phyloP scores from a whole-genome alignment of 208 protist genomes.

The Hexamita inflata region DNA sequence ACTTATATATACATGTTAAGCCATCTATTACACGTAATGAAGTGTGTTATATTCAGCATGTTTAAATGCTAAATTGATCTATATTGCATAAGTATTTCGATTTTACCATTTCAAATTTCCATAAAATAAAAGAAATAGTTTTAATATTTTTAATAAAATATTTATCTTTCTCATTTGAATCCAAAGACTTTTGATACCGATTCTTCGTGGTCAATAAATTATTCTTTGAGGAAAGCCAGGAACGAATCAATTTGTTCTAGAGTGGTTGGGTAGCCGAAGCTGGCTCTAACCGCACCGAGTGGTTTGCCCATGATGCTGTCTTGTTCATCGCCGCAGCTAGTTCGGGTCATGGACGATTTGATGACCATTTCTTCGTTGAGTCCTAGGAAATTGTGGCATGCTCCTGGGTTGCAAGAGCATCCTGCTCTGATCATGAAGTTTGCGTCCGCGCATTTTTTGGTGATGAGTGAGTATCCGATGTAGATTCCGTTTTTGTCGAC shows the following conservation, averaged over 20 bases:
- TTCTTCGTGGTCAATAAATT: constrained; percentile 5
- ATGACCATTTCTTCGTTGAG: not conserved
- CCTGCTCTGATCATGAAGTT: constrained; percentile 30
- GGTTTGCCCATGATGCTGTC: constrained; percentile 13
- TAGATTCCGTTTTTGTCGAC: constrained; percentile 26
- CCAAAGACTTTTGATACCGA: too few relatives aligned
- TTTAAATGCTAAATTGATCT: too few relatives aligned
- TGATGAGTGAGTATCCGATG: constrained; percentile 26
- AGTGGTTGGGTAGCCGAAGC: constrained; percentile 29
- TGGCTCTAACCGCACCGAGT: constrained; percentile 22
- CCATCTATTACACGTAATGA: too few relatives aligned
- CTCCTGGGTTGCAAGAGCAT: constrained; percentile 38
- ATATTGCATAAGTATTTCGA: too few relatives aligned
- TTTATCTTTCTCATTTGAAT: too few relatives aligned
- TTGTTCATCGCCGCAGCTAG: constrained; percentile 26
- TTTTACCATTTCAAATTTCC: too few relatives aligned
- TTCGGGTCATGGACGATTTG: not conserved
- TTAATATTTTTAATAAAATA: too few relatives aligned
- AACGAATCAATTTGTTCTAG: constrained; percentile 31
- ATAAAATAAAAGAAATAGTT: too few relatives aligned
- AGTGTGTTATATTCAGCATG: too few relatives aligned
- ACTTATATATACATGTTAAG: too few relatives aligned
- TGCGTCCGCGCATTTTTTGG: not conserved
- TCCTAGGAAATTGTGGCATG: constrained; percentile 20
- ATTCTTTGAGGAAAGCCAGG: constrained; percentile 18